phyloP scores from a whole-genome alignment of 192 early-diverging fungal genomes.

The Allomyces javanicus region DNA sequence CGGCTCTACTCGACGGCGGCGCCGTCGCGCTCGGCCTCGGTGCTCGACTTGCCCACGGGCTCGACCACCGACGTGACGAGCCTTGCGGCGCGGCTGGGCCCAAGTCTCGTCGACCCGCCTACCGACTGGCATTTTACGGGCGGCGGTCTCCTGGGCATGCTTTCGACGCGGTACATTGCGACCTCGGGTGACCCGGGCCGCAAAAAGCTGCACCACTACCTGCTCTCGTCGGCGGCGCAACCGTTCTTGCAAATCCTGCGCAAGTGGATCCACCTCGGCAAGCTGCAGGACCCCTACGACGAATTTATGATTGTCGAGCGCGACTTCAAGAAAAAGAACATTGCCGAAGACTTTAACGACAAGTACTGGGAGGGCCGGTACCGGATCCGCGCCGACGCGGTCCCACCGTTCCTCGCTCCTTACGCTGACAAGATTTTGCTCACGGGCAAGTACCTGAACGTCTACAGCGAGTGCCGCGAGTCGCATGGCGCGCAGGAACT shows the following conservation, averaged over 20 bases:
- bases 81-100: too few relatives aligned
- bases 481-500: neutral
- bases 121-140: neutral
- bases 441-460: conserved; percentile 90
- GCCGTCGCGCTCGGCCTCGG: too few relatives aligned
- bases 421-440: conserved; percentile 60
- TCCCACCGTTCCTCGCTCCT: conserved; percentile 62
- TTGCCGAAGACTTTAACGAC: conserved; percentile 61
- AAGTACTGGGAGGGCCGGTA: conserved; percentile 70
- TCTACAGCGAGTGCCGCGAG: conserved; percentile 66
- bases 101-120: too few relatives aligned
- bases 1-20: too few relatives aligned
- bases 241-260: conserved; percentile 70
- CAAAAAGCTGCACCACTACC: conserved; percentile 55
- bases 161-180: neutral
- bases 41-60: too few relatives aligned
- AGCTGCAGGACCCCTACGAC: conserved; percentile 65
- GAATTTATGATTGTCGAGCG: conserved; percentile 86
- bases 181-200: conserved; percentile 32
- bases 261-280: conserved; percentile 75
- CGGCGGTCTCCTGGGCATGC: neutral
- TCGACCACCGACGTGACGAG: too few relatives aligned
- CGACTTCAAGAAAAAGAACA: conserved; percentile 28
- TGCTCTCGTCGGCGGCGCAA: conserved; percentile 53
- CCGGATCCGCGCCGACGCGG: conserved; percentile 32